Conservation (phyloP, 306 rosid genomes). For the Cucumis hystrix region DNA sequence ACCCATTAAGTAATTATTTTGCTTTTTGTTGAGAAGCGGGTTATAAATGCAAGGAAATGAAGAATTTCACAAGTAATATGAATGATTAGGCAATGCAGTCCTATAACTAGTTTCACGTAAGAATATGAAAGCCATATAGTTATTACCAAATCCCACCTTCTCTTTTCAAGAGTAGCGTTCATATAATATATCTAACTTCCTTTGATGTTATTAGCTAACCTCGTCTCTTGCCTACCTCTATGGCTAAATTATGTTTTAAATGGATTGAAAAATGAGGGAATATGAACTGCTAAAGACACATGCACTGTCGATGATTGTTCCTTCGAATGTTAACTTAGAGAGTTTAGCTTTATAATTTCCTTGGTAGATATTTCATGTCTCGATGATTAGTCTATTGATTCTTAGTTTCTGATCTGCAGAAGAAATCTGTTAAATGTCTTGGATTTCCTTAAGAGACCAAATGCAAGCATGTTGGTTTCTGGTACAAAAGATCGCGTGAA, state of each 20-base stretch:
- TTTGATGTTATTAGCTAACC: background rate
- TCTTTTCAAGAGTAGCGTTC: background rate
- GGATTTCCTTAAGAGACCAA: slow-evolving; percentile 77
- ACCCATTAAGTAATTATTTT: background rate
- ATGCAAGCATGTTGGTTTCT: slow-evolving; percentile 69
- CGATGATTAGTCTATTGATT: background rate
- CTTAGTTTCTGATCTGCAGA: slow-evolving; percentile 32
- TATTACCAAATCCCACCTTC: background rate
- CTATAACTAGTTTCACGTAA: background rate
- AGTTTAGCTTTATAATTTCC: background rate
- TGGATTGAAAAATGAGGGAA: background rate
- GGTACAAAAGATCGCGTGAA: slow-evolving; percentile 85
- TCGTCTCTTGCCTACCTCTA: background rate
- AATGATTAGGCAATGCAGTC: background rate
- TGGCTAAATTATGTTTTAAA: background rate
- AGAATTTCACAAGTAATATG: background rate
- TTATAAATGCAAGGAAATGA: background rate
- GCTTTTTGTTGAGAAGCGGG: background rate
- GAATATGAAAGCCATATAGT: background rate
- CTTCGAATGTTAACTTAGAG: background rate
- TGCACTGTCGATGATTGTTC: background rate
- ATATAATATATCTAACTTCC: background rate
- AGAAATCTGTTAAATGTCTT: slow-evolving; percentile 71
- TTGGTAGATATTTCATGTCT: background rate
- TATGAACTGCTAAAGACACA: background rate